Evolutionary conservation across 2,329 filamentous ascomycete species (phyloP).

Genomic region (Decorospora gaudefroyi): DNA sequence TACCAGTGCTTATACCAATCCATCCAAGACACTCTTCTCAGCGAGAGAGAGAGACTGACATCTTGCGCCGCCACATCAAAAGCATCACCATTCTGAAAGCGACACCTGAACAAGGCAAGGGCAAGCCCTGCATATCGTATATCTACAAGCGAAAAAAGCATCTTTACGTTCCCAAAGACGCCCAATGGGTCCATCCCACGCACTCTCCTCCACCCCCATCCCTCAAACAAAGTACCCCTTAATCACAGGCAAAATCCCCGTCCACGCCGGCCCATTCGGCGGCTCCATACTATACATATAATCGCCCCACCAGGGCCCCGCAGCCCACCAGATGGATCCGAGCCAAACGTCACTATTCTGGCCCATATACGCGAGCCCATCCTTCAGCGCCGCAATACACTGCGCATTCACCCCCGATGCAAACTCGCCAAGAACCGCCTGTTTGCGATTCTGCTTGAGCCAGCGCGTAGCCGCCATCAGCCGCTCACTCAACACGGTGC

Average conservation of each 20-base stretch:
- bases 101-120: too few relatives aligned
- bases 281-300: slow-evolving; percentile 60
- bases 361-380: slow-evolving; percentile 55
- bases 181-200: too few relatives aligned
- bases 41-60: too few relatives aligned
- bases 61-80: too few relatives aligned
- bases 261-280: slow-evolving; percentile 51
- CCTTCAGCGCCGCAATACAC: slow-evolving; percentile 57
- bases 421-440: slow-evolving; percentile 60
- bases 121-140: too few relatives aligned
- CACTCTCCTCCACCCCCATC: neutral
- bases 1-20: neutral
- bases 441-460: slow-evolving; percentile 59
- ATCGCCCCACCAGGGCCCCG: slow-evolving; percentile 57
- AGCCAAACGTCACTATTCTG: slow-evolving; percentile 59
- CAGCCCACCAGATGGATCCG: slow-evolving; percentile 61
- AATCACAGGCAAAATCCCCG: slow-evolving; percentile 40
- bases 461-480: slow-evolving; percentile 58
- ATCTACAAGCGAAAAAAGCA: too few relatives aligned
- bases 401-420: slow-evolving; percentile 57
- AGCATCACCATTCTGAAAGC: too few relatives aligned
- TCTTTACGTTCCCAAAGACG: too few relatives aligned
- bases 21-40: neutral
- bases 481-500: slow-evolving; percentile 60
- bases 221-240: slow-evolving; percentile 41